Evolutionary conservation across 805 yeast species (phyloP), one percentile per base, ranked within the genome.

Genomic region (Barnettozyma vustinii): DNA sequence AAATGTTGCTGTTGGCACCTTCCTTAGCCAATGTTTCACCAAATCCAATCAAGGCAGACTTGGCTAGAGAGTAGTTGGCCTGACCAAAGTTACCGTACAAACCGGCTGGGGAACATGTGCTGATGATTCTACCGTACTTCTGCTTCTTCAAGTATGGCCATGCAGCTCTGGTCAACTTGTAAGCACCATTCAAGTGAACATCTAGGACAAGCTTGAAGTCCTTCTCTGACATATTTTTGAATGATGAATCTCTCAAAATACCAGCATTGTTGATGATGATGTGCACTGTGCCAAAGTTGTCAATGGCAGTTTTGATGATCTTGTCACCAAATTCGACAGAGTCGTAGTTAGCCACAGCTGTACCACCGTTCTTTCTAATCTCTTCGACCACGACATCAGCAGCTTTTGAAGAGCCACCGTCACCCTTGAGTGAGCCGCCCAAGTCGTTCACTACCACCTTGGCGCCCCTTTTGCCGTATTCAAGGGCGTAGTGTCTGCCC

Each of bases 31-130:
- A 78, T 9, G 97, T 90, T 69, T 92, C 97, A 42, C 96, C 85
- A 59, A 92, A 80, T 10, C 97, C 98, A 49, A 92, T 87, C 46
- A 90, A 72, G 16, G 87, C 98, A 53, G 87, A 72, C 68, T 92
- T 92, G 20, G 97, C 97, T 26, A 96, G 91, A 1, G 97, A 83
- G 70, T 92, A 92, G 71, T 92, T 92, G 37, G 96, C 81, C 71
- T 92, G 99, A 44, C 99, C 99, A 70, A 91, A 92, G 71, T 90
- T 90, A 53, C 99, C 99, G 66, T 85, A 92, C 56, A 92, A 75
- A 20, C 99, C 99, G 33, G 98, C 98, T 4, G 98, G 97, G 4
- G 97, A 90, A 25, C 96, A 82, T n/a, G 97, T 91, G 76, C 89
- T 91, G 60, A 92, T 70, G 58, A 92, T 77, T 59, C 98, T 78